Evolutionary conservation across 495 filamentous ascomycete genomes (phyloP).

Genomic region (Penicillium macrosclerotiorum): DNA sequence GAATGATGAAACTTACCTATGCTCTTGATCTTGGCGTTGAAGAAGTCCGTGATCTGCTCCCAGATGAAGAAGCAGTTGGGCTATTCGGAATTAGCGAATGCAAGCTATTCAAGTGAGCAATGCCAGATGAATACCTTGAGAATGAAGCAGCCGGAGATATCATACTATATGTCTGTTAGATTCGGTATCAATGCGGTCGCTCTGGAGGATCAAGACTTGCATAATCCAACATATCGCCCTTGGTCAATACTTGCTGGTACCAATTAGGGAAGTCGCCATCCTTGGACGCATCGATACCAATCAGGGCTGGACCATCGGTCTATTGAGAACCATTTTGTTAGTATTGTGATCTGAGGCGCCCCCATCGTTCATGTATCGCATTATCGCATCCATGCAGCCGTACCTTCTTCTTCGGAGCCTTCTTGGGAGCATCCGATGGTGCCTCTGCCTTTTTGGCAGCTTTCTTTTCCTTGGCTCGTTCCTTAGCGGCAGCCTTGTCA

Average conservation of each 20-base stretch:
- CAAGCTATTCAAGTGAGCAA: neutral
- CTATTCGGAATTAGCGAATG: slow-evolving; percentile 23
- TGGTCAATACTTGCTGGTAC: slow-evolving; percentile 95
- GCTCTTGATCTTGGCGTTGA: slow-evolving; percentile 79
- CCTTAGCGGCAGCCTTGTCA: slow-evolving; percentile 66
- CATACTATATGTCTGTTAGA: slow-evolving; percentile 36
- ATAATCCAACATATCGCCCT: slow-evolving; percentile 93
- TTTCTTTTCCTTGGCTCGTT: too few species aligned
- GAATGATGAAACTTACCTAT: too few species aligned
- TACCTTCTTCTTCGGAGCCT: slow-evolving; percentile 49
- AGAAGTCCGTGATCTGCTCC: slow-evolving; percentile 88
- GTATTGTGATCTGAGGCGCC: too few species aligned
- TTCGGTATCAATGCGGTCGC: neutral
- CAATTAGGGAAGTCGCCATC: slow-evolving; percentile 84
- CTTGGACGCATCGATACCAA: slow-evolving; percentile 83
- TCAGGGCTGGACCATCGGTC: slow-evolving; percentile 64
- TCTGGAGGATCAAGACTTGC: too few species aligned
- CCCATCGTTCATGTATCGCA: too few species aligned
- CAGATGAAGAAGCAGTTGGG: slow-evolving; percentile 84
- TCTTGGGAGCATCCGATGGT: slow-evolving; percentile 33
- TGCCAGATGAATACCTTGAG: slow-evolving; percentile 56
- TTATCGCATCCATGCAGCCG: too few species aligned
- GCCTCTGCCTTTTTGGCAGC: slow-evolving; percentile 51
- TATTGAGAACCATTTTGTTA: too few species aligned
- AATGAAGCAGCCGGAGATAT: slow-evolving; percentile 95